phyloP scores from a whole-genome alignment of 345 rosid species.

The Pistacia vera region DNA sequence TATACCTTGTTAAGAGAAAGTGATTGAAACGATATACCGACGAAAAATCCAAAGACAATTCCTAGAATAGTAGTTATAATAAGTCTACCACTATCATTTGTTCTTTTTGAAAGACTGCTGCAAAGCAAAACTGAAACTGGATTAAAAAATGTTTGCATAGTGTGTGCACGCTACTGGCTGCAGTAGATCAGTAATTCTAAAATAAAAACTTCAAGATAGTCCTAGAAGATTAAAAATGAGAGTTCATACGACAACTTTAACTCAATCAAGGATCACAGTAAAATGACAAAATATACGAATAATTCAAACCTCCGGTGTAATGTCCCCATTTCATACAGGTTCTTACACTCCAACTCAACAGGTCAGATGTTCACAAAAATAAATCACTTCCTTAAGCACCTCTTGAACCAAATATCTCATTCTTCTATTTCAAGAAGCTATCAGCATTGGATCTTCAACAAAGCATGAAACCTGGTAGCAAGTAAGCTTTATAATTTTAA shows the following conservation, averaged over 20 bases:
- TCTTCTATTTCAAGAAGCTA: slow-evolving; percentile 26
- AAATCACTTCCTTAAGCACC: slow-evolving; percentile 30
- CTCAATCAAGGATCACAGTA: background rate
- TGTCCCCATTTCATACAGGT: slow-evolving; percentile 45
- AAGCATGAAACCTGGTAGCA: slow-evolving; percentile 15
- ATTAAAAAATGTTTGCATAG: slow-evolving; percentile 5
- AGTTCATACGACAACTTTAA: slow-evolving; percentile 2
- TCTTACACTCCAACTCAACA: slow-evolving; percentile 29
- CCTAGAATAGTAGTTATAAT: slow-evolving; percentile 59
- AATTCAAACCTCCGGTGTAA: slow-evolving; percentile 65
- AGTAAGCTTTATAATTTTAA: background rate
- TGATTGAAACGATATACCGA: slow-evolving; percentile 75
- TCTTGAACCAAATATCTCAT: slow-evolving; percentile 27
- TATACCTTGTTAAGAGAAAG: slow-evolving; percentile 66
- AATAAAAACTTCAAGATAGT: background rate
- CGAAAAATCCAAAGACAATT: slow-evolving; percentile 68
- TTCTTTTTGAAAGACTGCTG: slow-evolving; percentile 65
- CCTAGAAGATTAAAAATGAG: slow-evolving; percentile 3
- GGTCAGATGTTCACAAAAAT: slow-evolving; percentile 18
- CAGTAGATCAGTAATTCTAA: background rate
- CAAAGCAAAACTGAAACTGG: slow-evolving; percentile 17
- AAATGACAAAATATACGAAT: background rate
- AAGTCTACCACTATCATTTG: slow-evolving; percentile 58
- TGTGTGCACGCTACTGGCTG: background rate
- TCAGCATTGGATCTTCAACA: slow-evolving; percentile 3